Evolutionary conservation across 805 yeast species (phyloP).

Genomic region (Torulaspora indica): DNA sequence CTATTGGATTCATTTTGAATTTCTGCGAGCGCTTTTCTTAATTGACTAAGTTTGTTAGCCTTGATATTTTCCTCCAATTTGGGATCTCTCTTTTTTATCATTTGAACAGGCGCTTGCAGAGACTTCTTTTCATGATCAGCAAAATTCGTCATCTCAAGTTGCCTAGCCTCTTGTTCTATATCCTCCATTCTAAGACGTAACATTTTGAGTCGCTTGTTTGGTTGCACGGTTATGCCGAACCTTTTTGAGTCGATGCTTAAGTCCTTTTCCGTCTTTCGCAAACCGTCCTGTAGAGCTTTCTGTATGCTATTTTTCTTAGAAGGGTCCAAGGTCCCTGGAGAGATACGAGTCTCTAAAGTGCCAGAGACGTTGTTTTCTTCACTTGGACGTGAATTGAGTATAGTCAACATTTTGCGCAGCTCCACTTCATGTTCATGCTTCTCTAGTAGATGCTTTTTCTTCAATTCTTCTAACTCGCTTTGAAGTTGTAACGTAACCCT

Average conservation of each 20-base stretch:
- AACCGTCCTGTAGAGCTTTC: constrained; percentile 33
- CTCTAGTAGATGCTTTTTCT: constrained; percentile 53
- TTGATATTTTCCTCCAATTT: constrained; percentile 47
- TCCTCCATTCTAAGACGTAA: constrained; percentile 81
- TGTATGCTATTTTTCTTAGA: constrained; percentile 29
- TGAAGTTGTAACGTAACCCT: constrained; percentile 58
- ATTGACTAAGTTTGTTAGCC: constrained; percentile 47
- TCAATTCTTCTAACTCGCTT: constrained; percentile 63
- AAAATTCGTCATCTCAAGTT: constrained; percentile 80
- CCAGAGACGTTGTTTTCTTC: constrained; percentile 2
- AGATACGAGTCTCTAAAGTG: constrained; percentile 1
- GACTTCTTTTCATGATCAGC: constrained; percentile 41
- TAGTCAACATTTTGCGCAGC: constrained; percentile 64
- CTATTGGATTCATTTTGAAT: constrained; percentile 73
- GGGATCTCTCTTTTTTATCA: constrained; percentile 29
- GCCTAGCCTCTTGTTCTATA: constrained; percentile 77
- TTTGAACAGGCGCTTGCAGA: constrained; percentile 16
- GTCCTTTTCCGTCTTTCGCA: constrained; percentile 39
- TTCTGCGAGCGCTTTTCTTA: constrained; percentile 54
- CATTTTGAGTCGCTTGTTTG: constrained; percentile 67
- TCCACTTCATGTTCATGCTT: constrained; percentile 74
- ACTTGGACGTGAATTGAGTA: constrained; percentile 47
- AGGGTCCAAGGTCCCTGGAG: constrained; percentile 24
- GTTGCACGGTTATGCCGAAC: constrained; percentile 50
- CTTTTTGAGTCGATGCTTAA: constrained; percentile 39